Evolutionary conservation across 2,329 filamentous ascomycete species (phyloP).

Genomic region (Sporothrix phasma): DNA sequence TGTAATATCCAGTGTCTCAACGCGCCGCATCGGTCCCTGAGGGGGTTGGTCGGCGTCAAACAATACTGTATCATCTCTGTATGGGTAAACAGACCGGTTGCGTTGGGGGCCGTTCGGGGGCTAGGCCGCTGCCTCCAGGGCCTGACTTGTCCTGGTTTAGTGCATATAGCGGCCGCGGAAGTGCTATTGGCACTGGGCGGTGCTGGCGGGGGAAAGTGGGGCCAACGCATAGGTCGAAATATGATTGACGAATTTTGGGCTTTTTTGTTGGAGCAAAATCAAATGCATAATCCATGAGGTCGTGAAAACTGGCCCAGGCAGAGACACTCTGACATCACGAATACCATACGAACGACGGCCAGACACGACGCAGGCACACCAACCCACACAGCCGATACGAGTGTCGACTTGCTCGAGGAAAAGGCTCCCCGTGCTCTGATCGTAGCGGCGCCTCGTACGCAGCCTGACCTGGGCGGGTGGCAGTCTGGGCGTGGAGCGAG

Average conservation of each 20-base stretch:
- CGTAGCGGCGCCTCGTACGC: background rate
- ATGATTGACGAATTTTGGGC: background rate
- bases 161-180: background rate
- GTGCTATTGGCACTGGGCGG: background rate
- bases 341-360: background rate
- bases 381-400: slow-evolving; percentile 2
- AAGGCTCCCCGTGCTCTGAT: background rate
- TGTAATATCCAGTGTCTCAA: slow-evolving; percentile 9
- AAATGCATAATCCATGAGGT: background rate
- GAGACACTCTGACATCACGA: background rate
- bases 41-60: background rate
- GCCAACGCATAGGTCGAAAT: slow-evolving; percentile 2
- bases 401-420: background rate
- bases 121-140: background rate
- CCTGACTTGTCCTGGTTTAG: slow-evolving; percentile 5
- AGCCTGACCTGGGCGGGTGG: background rate
- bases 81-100: background rate
- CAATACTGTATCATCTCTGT: background rate
- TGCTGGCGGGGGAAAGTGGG: background rate
- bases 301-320: slow-evolving; percentile 3
- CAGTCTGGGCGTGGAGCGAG: background rate
- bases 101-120: background rate
- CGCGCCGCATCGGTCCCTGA: slow-evolving; percentile 14
- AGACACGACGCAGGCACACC: background rate
- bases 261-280: background rate